These are phyloP conservation scores for Pichia kudriavzevii DNA, from an alignment of 1,139 yeast genomes.

Conservation along the genomic window DNA sequence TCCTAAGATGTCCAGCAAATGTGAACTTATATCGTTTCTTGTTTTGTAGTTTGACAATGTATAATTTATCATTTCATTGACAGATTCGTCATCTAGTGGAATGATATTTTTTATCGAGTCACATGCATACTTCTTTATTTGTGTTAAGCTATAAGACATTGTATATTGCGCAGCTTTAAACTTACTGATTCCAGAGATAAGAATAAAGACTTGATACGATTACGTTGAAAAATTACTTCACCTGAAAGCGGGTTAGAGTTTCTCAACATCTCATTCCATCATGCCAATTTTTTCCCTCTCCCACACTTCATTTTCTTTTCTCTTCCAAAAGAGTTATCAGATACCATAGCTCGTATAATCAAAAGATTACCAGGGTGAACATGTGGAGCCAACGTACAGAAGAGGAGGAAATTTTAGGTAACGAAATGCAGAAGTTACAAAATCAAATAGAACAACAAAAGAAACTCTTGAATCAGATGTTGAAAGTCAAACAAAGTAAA, in stretches of 20 bases:
- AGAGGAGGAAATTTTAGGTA: slow-evolving; percentile 15
- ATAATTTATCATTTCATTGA: slow-evolving; percentile 41
- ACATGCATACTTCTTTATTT: slow-evolving; percentile 30
- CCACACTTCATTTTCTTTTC: not conserved
- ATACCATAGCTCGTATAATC: too few species aligned
- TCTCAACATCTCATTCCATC: not conserved
- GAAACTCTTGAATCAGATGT: slow-evolving; percentile 6
- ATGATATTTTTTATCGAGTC: slow-evolving; percentile 34
- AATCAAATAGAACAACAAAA: slow-evolving; percentile 15
- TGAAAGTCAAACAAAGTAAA: slow-evolving; percentile 4
- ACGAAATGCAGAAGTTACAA: too few species aligned
- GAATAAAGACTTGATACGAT: not conserved
- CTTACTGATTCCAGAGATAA: too few species aligned
- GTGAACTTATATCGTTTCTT: slow-evolving; percentile 38
- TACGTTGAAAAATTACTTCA: not conserved
- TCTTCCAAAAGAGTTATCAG: too few species aligned
- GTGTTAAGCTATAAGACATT: slow-evolving; percentile 20
- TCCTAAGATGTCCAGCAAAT: slow-evolving; percentile 47
- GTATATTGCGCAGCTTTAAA: not conserved
- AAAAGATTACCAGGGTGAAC: too few species aligned
- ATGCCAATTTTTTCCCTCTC: not conserved
- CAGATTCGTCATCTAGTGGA: slow-evolving; percentile 40
- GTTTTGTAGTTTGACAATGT: slow-evolving; percentile 34
- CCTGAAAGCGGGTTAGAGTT: not conserved
- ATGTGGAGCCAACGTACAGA: too few species aligned